phyloP scores from a whole-genome alignment of 2,329 filamentous ascomycete species.

The Gnomoniopsis smithogilvyi region DNA sequence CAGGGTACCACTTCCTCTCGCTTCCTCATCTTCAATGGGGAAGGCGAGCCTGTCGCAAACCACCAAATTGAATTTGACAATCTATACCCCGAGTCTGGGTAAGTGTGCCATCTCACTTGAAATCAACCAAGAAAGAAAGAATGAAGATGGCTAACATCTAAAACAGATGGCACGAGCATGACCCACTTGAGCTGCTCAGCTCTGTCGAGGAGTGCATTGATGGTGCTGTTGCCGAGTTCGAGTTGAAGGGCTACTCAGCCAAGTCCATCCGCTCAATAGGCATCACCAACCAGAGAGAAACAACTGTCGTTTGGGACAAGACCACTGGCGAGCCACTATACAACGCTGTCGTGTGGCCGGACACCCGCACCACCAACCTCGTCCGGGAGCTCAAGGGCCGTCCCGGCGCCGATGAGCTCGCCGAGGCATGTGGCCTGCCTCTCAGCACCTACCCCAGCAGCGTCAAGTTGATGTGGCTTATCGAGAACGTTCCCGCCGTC shows the following conservation, averaged over 20 bases:
- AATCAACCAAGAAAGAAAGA: conserved; percentile 5
- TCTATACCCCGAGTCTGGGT: conserved; percentile 82
- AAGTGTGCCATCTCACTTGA: conserved; percentile 32
- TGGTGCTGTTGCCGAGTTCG: conserved; percentile 68
- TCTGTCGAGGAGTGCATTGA: conserved; percentile 80
- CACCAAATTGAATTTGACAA: conserved; percentile 88
- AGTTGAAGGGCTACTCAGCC: conserved; percentile 63
- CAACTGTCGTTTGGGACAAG: conserved; percentile 80
- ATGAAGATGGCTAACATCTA: conserved; percentile 1
- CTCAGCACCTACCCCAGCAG: conserved; percentile 86
- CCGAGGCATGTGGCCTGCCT: conserved; percentile 73
- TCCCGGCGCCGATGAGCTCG: conserved; percentile 65
- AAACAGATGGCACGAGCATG: conserved; percentile 82
- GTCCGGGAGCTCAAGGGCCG: conserved; percentile 73
- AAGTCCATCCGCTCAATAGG: conserved; percentile 74
- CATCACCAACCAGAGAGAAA: conserved; percentile 89
- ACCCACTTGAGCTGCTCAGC: conserved; percentile 71
- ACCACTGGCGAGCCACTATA: conserved; percentile 75
- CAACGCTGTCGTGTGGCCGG: conserved; percentile 88
- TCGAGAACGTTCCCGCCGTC: conserved; percentile 68
- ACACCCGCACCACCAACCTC: conserved; percentile 70
- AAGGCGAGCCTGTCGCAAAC: conserved; percentile 72
- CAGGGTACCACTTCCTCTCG: conserved; percentile 87
- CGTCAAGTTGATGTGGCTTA: conserved; percentile 80
- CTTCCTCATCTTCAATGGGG: conserved; percentile 84